Conservation (phyloP, 139 green algal species). For the Edaphochlamys debaryana region DNA sequence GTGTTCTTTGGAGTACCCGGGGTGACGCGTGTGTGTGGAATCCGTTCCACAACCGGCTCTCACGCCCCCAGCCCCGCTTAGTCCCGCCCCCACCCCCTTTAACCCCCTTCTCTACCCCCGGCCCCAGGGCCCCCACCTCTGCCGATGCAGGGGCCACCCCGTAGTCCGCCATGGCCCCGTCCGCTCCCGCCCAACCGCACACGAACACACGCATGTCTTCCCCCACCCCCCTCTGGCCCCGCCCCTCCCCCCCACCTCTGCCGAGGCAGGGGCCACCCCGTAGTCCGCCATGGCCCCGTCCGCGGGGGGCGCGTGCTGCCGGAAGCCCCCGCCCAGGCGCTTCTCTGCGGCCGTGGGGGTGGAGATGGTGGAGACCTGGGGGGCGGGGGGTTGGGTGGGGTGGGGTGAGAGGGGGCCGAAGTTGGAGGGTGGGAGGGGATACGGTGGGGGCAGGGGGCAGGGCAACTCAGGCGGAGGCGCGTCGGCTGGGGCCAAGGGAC, state of each 20-base stretch:
- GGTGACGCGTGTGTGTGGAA: neutral
- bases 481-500: too few species aligned
- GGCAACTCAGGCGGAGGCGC: too few species aligned
- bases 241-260: neutral
- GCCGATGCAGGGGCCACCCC: neutral
- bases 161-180: constrained; percentile 22
- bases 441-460: too few species aligned
- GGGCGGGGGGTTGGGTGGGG: neutral
- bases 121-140: constrained; percentile 8
- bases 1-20: neutral
- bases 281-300: constrained; percentile 25
- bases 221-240: too few species aligned
- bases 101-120: too few species aligned
- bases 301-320: neutral
- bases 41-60: neutral
- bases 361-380: constrained; percentile 14
- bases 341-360: constrained; percentile 22
- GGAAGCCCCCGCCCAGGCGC: constrained; percentile 16
- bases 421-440: too few species aligned
- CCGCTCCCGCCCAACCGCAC: too few species aligned
- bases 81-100: too few species aligned
- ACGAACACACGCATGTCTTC: neutral
- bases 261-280: neutral
- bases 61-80: neutral
- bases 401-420: too few species aligned